Evolutionary conservation across 306 rosid species (phyloP).

Genomic region (Benincasa hispida): DNA sequence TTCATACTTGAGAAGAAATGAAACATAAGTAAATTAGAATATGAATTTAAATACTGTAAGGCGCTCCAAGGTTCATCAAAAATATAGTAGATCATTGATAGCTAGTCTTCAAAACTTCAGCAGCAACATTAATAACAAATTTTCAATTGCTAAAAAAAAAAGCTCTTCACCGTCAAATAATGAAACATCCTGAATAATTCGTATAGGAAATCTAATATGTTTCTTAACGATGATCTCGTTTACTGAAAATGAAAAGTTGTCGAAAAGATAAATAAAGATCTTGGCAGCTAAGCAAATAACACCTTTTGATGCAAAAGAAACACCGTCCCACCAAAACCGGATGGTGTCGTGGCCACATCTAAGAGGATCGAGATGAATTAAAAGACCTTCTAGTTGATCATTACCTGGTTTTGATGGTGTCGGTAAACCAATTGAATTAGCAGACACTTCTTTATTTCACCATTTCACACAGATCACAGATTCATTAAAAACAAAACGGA

Average conservation of each 20-base stretch:
- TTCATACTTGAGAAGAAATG: background rate
- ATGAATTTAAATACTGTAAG: background rate
- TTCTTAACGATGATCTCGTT: background rate
- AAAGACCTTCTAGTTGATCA: background rate
- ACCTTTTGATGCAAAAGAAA: background rate
- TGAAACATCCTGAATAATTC: background rate
- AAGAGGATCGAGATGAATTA: background rate
- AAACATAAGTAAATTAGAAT: background rate
- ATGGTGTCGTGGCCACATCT: conserved; percentile 1
- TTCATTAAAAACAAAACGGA: background rate
- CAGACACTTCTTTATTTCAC: background rate
- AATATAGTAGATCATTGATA: background rate
- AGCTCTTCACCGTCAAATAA: background rate
- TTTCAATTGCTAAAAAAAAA: background rate
- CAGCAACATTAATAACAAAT: background rate
- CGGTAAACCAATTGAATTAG: background rate
- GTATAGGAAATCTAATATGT: background rate
- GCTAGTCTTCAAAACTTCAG: background rate
- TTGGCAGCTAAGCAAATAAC: background rate
- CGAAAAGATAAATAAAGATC: background rate
- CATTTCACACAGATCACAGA: background rate
- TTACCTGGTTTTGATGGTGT: background rate
- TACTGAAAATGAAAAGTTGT: background rate
- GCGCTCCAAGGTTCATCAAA: background rate
- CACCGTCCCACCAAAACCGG: background rate